Evolutionary conservation across 2,329 filamentous ascomycete species (phyloP), one percentile per base, ranked within the genome.

Genomic region (Fusarium buxicola): DNA sequence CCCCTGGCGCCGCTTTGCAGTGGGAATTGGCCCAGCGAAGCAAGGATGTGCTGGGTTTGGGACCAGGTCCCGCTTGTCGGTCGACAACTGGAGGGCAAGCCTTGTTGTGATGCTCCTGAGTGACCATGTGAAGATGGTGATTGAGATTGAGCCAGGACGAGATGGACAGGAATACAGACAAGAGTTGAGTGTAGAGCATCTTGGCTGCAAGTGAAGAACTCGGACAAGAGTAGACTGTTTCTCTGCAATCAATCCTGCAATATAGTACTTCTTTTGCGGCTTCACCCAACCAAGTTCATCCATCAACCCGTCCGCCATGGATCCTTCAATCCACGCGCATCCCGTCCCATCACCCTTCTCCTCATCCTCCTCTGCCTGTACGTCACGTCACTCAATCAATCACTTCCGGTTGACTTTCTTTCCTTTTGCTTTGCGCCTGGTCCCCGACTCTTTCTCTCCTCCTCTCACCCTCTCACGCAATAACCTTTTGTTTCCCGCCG

Each of bases 81-180:
- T 63, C 47, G 60, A 63, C 58, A 39, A 44, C 58, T 47, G 36
- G 43, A 63, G 54, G 59, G 55, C 25, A 58, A 54, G 58, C 62
- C 59, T 63, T 30, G 53, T 28, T 48, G 53, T 62, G 59, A 54
- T 47, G 58, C 36, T 58, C 40, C 8, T 3, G 7, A 54, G 40
- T 45, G 34, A 43, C 47, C 63, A 63, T 43, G 46, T 45, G 58
- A 63, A 59, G 47, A 39, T 28, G 51, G 16, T 16, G 30, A 40
- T 49, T 34, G 50, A 34, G 24, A 40, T 21, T n/a, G 27, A 27
- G 32, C 12, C 44, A 32, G 30, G 52, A 51, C 51, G 18, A 30
- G 34, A 35, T 51, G n/a, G 10, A 40, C 13, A 16, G 16, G 25
- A 15, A 30, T 39, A n/a, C n/a, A n/a, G n/a, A n/a, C n/a, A n/a